Evolutionary conservation across 768 basidiomycete genomes (phyloP).

Genomic region (Rhizopogon rudus): DNA sequence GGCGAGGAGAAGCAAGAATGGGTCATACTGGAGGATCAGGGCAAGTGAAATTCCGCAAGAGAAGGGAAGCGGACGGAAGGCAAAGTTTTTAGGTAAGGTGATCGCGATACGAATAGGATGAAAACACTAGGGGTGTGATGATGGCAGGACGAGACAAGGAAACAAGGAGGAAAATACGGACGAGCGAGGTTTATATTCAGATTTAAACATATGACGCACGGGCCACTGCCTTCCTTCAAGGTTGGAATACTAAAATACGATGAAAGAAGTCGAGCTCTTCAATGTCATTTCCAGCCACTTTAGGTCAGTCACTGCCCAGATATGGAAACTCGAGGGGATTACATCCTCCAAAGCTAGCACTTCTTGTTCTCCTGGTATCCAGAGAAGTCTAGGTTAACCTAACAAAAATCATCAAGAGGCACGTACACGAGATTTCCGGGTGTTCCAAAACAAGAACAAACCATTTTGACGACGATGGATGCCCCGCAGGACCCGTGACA

Average conservation of each 20-base stretch:
- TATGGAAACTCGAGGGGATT: conserved; percentile 12
- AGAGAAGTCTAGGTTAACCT: no score
- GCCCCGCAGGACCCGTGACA: no score
- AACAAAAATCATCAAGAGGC: no score
- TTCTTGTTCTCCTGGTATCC: no score
- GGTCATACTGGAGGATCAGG: conserved; percentile 24
- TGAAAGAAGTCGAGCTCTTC: conserved; percentile 18
- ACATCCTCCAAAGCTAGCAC: background rate
- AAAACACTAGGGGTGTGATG: conserved; percentile 6
- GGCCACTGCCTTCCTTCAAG: conserved; percentile 12
- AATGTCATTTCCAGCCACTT: conserved; percentile 4
- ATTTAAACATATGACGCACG: conserved; percentile 21
- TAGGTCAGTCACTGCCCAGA: conserved; percentile 14
- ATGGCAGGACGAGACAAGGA: conserved; percentile 7
- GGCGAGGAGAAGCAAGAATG: conserved; percentile 19
- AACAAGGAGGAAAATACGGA: conserved; percentile 7
- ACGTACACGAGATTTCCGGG: no score
- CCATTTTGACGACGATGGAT: no score
- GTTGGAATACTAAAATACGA: conserved; percentile 10
- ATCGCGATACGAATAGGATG: conserved; percentile 3
- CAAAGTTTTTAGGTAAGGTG: conserved; percentile 9
- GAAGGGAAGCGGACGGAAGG: conserved; percentile 9
- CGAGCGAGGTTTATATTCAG: conserved; percentile 20
- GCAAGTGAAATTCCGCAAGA: conserved; percentile 9
- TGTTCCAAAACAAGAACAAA: no score